phyloP scores from a whole-genome alignment of 2,329 filamentous ascomycete genomes.

The Trichothecium roseum region DNA sequence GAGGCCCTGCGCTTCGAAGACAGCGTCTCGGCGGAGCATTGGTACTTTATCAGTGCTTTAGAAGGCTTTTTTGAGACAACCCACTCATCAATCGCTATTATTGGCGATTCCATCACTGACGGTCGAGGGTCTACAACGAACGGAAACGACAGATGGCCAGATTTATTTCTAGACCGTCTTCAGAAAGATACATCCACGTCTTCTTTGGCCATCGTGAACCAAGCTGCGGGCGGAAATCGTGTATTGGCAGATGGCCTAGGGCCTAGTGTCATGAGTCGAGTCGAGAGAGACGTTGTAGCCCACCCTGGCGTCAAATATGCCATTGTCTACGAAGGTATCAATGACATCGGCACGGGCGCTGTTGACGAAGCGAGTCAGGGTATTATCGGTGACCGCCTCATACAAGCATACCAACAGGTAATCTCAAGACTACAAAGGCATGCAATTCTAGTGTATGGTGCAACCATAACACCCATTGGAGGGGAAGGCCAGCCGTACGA shows the following conservation, averaged over 20 bases:
- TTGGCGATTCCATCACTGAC: conserved; percentile 60
- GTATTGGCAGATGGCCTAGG: conserved; percentile 49
- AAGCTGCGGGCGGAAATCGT: conserved; percentile 54
- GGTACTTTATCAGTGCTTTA: conserved; percentile 50
- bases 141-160: conserved; percentile 39
- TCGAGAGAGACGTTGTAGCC: conserved; percentile 50
- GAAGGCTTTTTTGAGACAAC: conserved; percentile 37
- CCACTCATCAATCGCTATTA: conserved; percentile 36
- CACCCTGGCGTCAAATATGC: conserved; percentile 43
- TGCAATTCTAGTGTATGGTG: conserved; percentile 44
- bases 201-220: conserved; percentile 42
- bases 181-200: conserved; percentile 23
- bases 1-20: conserved; percentile 25
- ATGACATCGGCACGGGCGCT: conserved; percentile 48
- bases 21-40: conserved; percentile 26
- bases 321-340: conserved; percentile 53
- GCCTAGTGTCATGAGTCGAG: conserved; percentile 43
- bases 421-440: conserved; percentile 37
- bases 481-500: conserved; percentile 41
- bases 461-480: conserved; percentile 36
- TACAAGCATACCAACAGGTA: conserved; percentile 47
- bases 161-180: conserved; percentile 32
- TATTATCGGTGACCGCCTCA: conserved; percentile 33
- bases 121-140: conserved; percentile 50
- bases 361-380: conserved; percentile 30